phyloP scores from a whole-genome alignment of 2,329 filamentous ascomycete species.

The Nannizziopsis arthrosporioides region DNA sequence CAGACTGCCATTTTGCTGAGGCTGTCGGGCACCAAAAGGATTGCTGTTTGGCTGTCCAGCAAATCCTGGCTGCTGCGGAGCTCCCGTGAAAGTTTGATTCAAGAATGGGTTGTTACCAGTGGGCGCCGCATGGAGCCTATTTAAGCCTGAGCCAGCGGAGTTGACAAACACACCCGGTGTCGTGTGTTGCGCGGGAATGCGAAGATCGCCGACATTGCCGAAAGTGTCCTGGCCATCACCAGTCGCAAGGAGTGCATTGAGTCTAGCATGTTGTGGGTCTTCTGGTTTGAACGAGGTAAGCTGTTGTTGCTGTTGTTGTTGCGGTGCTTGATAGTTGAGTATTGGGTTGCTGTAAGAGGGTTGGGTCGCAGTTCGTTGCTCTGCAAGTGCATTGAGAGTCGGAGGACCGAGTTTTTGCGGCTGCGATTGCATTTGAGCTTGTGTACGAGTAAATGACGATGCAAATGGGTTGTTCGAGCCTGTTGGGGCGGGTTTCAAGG shows the following conservation, averaged over 20 bases:
- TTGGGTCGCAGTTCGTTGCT: constrained; percentile 63
- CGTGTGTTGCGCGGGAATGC: constrained; percentile 92
- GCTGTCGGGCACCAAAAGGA: constrained; percentile 42
- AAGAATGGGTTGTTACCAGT: constrained; percentile 87
- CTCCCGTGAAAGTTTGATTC: constrained; percentile 66
- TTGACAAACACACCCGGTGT: constrained; percentile 95
- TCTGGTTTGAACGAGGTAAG: constrained; percentile 29
- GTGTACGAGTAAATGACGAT: constrained; percentile 49
- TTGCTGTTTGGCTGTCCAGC: constrained; percentile 39
- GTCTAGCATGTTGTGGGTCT: constrained; percentile 54
- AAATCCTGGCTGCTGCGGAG: constrained; percentile 35
- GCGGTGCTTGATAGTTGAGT: constrained; percentile 37
- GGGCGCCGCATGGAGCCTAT: constrained; percentile 53
- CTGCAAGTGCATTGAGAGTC: constrained; percentile 62
- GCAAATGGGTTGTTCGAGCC: constrained; percentile 98
- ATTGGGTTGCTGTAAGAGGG: constrained; percentile 44
- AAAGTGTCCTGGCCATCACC: constrained; percentile 96
- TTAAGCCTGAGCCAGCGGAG: constrained; percentile 72
- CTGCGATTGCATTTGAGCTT: constrained; percentile 40
- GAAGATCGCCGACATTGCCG: constrained; percentile 89
- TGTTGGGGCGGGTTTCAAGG: constrained; percentile 70
- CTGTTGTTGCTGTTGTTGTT: constrained; percentile 30
- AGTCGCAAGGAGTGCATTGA: constrained; percentile 73
- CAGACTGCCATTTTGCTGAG: constrained; percentile 44
- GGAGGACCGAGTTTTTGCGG: constrained; percentile 51